phyloP scores from a whole-genome alignment of 2,329 filamentous ascomycete species.

The Verticillium isaacii region DNA sequence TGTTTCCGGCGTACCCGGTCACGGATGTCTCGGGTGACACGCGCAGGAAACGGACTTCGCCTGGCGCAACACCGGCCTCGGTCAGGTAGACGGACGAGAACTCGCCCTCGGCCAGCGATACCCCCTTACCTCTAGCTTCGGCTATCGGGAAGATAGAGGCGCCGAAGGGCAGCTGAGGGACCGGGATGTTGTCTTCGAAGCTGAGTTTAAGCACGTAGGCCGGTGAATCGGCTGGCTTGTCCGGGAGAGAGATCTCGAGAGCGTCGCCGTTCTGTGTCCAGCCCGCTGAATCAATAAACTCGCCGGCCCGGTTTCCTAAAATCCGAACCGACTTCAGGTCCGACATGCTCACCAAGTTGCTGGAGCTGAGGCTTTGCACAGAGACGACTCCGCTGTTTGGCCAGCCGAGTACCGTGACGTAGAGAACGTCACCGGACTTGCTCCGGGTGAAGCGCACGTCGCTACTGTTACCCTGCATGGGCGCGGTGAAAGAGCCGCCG shows the following conservation, averaged over 20 bases:
- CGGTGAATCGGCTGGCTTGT: constrained; percentile 6
- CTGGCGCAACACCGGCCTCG: constrained; percentile 3
- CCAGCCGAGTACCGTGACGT: constrained; percentile 10
- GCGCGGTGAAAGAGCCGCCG: constrained; percentile 10
- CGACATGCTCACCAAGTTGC: neutral
- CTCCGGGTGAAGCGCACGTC: constrained; percentile 9
- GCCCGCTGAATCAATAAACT: constrained; percentile 3
- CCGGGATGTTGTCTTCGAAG: constrained; percentile 7
- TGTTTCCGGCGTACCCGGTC: too few relatives aligned
- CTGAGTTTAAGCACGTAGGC: constrained; percentile 12
- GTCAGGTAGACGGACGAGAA: constrained; percentile 2
- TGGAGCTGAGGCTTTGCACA: constrained; percentile 6
- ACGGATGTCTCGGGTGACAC: too few relatives aligned
- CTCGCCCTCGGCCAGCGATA: constrained; percentile 4
- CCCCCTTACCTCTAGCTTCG: constrained; percentile 1
- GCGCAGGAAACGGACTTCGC: neutral
- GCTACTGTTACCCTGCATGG: constrained; percentile 9
- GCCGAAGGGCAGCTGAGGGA: constrained; percentile 7
- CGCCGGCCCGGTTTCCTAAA: neutral
- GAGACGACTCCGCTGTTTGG: constrained; percentile 4
- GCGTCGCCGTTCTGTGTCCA: constrained; percentile 6
- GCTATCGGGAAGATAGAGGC: constrained; percentile 3
- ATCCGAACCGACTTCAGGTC: too few relatives aligned
- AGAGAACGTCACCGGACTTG: constrained; percentile 7
- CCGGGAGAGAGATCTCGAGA: constrained; percentile 6